These are phyloP conservation scores for Phytophthora colocasiae DNA, from an alignment of 352 stramenopile species.

Conservation along the genomic window DNA sequence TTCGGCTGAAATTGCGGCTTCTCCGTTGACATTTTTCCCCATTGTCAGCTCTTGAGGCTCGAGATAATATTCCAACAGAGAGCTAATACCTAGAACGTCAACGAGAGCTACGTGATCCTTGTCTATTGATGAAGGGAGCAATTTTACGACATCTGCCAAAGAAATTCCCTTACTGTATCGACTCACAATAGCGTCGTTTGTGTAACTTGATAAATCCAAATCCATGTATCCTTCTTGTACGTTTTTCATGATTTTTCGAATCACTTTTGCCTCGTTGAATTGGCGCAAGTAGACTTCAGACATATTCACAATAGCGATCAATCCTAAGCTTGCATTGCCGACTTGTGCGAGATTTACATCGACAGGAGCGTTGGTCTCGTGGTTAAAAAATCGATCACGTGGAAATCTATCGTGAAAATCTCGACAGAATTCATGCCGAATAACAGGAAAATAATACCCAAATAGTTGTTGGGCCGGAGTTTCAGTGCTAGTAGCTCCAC, in stretches of 20 bases:
- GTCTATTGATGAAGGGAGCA: slow-evolving; percentile 37
- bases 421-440: slow-evolving; percentile 35
- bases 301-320: slow-evolving; percentile 38
- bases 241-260: slow-evolving; percentile 52
- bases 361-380: slow-evolving; percentile 10
- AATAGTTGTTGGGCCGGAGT: slow-evolving; percentile 28
- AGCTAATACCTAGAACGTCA: slow-evolving; percentile 35
- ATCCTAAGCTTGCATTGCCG: slow-evolving; percentile 24
- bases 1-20: slow-evolving; percentile 46
- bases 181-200: slow-evolving; percentile 33
- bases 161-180: slow-evolving; percentile 39
- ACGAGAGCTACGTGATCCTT: slow-evolving; percentile 35
- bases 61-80: slow-evolving; percentile 35
- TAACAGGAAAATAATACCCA: slow-evolving; percentile 31
- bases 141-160: slow-evolving; percentile 21
- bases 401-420: slow-evolving; percentile 32
- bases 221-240: slow-evolving; percentile 42
- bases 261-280: slow-evolving; percentile 36
- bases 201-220: slow-evolving; percentile 27
- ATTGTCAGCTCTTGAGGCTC: slow-evolving; percentile 41
- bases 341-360: slow-evolving; percentile 35
- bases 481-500: slow-evolving; percentile 17
- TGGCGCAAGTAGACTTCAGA: slow-evolving; percentile 37
- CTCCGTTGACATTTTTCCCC: slow-evolving; percentile 48
- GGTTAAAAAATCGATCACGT: slow-evolving; percentile 31